Base-by-base conservation (phyloP, 768 basidiomycete genomes). In the Nidula microcarpa region DNA sequence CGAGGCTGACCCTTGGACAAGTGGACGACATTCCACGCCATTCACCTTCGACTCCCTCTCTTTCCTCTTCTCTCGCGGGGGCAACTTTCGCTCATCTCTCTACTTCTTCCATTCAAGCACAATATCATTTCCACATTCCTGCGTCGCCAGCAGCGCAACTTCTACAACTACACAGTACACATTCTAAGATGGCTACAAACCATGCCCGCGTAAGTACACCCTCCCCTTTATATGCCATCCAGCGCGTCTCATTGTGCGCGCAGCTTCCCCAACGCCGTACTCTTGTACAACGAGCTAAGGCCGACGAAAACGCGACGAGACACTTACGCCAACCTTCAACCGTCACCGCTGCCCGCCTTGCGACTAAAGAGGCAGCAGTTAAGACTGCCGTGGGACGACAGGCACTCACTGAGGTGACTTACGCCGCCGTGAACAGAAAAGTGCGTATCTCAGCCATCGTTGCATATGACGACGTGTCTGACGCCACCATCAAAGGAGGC, bases 321-420 rank as follows among this genome's bases (percentile, higher is more conserved):
- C 85, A 89, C 62, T 63, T 77, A 35, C 85, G 88, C 54, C 85
- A 88, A 60, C 58, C 76, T 14, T 87, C 86, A 14, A 78, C 74
- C 57, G 70, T 69, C 58, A 64, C 74, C 35, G 60, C 73, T 48
- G 80, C 81, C 53, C 82, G 86, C 50, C 72, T 80, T 58, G 61
- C 77, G 46, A 68, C 75, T 33, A 79, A 79, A 64, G 76, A 79
- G 53, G 72, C 71, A 55, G 68, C 61, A 35, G 68, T 75, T 59
- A 93, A 91, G 76, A 74, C 72, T 34, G 77, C 73, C 43, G 71
- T 76, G 17, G 82, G 85, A 65, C 81, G 93, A 58, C 78, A 86
- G 33, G 91, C 85, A 39, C 78, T 95, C 48, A 82, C 85, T 54
- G 92, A 94, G 71, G 91, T 94, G 57, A 88, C 88, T 44, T 85